Base-by-base conservation (phyloP, 2,329 filamentous ascomycete genomes). In the Talaromyces sp. region DNA sequence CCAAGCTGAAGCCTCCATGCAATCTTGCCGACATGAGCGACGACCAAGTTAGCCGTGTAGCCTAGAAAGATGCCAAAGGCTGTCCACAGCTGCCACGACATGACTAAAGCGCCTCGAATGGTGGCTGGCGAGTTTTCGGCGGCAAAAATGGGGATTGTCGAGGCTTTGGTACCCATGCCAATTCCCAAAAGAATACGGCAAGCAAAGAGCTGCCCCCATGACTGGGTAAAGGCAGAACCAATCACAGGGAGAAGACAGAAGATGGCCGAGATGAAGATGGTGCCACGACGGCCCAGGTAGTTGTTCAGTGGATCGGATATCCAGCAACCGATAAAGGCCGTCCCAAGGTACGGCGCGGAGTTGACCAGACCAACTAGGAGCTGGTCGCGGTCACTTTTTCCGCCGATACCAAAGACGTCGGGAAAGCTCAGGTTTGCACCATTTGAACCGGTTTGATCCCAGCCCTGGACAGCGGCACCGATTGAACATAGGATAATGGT, bases 291-390 rank as follows among this genome's bases (percentile, higher is more conserved):
- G 32, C 73, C 79, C 32, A 80, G 69, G 43, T 70, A 71, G 56
- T 73, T 70, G 64, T 81, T 81, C 41, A 80, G 58, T 8, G 78
- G 80, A 62, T 80, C 79, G 0, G 77, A 78, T 5, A 79, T 68
- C 79, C 86, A 89, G 69, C 85, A 87, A 4, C 86, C 85, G 76
- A 84, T 74, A 61, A 76, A 76, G 3, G 78, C 77, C 66, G 76
- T 77, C 19, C 80, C 81, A 56, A 86, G 76, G 58, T 86, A 83
- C 0, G 82, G 81, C 46, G 77, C 84, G 13, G 77, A 69, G 62
- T 91, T 91, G 63, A 91, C 77, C 2, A 89, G 73, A 51, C 89
- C 89, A n/a, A 89, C 78, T 35, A 89, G 76, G 78, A 83, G 85
- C 19, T 77, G 76, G 66, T 86, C 81, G 43, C 71, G 72, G 4